Evolutionary conservation across 108 stramenopile genomes (phyloP).

Genomic region (Fragilaria radians): DNA sequence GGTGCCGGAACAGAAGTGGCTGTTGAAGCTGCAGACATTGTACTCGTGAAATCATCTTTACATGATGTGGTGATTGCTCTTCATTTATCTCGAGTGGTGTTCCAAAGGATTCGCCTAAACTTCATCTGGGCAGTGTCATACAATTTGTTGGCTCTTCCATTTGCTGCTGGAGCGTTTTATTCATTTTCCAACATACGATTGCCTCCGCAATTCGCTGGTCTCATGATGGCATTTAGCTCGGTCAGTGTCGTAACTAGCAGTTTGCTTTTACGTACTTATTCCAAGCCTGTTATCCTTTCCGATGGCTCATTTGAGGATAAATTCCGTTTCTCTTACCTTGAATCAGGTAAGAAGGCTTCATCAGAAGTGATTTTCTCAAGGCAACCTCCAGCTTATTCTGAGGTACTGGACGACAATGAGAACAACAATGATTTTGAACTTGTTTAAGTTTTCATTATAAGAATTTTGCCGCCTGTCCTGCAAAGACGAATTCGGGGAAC

Average conservation of each 20-base stretch:
- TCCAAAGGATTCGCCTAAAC: constrained; percentile 84
- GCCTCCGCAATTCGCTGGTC: constrained; percentile 89
- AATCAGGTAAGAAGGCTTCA: no score
- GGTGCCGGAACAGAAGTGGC: constrained; percentile 96
- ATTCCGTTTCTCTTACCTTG: no score
- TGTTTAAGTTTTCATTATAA: no score
- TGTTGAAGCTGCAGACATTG: constrained; percentile 91
- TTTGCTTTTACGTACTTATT: constrained; percentile 61
- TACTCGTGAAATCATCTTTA: constrained; percentile 84
- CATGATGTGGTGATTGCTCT: constrained; percentile 85
- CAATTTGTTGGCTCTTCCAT: constrained; percentile 91
- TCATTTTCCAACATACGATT: constrained; percentile 75
- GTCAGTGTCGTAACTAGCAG: constrained; percentile 85
- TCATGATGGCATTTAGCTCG: constrained; percentile 91
- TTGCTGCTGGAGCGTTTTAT: constrained; percentile 93
- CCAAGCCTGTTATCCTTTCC: constrained; percentile 47
- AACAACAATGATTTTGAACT: neutral
- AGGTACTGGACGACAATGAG: neutral
- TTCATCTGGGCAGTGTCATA: constrained; percentile 92
- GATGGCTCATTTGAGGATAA: constrained; percentile 29
- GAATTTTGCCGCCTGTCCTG: no score
- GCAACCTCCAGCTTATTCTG: neutral
- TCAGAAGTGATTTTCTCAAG: neutral
- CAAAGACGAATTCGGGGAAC: no score
- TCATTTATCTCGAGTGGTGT: constrained; percentile 84